Percentiles rank a stretch among this genome's conserved stretches.
These are phyloP conservation scores for Coemansia reversa DNA, from an alignment of 192 early-diverging fungal species.

Conservation along the genomic window DNA sequence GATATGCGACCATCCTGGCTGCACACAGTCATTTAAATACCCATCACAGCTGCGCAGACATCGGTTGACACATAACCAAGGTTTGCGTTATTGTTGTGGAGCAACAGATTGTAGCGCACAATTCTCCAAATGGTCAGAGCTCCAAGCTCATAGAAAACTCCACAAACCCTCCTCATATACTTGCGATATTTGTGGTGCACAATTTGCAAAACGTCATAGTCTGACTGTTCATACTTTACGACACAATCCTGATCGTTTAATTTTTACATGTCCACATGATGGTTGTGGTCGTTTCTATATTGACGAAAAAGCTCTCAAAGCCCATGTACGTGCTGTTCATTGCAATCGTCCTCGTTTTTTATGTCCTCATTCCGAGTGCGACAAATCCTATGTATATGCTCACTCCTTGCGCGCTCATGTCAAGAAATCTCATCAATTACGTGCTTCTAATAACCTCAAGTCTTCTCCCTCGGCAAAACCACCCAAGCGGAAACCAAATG, in stretches of 20 bases:
- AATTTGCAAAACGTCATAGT: constrained; percentile 29
- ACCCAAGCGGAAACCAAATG: constrained; percentile 4
- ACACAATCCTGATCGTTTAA: constrained; percentile 30
- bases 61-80: constrained; percentile 15
- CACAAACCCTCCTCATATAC: constrained; percentile 22
- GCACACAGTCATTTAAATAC: constrained; percentile 36
- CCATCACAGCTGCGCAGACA: constrained; percentile 49
- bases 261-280: constrained; percentile 32
- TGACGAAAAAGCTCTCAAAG: constrained; percentile 21
- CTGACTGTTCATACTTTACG: constrained; percentile 32
- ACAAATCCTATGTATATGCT: constrained; percentile 30
- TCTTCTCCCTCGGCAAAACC: no score
- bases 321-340: constrained; percentile 43
- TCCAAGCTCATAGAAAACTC: constrained; percentile 43
- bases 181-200: constrained; percentile 31
- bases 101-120: constrained; percentile 9
- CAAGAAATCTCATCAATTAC: neutral
- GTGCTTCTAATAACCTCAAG: neutral
- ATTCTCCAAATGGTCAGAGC: constrained; percentile 53
- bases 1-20: constrained; percentile 28
- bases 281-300: constrained; percentile 49
- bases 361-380: constrained; percentile 28
- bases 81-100: constrained; percentile 42
- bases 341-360: constrained; percentile 14
- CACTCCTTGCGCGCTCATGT: constrained; percentile 31